Evolutionary conservation across 192 early-diverging fungal genomes (phyloP), one percentile per base, ranked within the genome.

Genomic region (Coemansia sp.): DNA sequence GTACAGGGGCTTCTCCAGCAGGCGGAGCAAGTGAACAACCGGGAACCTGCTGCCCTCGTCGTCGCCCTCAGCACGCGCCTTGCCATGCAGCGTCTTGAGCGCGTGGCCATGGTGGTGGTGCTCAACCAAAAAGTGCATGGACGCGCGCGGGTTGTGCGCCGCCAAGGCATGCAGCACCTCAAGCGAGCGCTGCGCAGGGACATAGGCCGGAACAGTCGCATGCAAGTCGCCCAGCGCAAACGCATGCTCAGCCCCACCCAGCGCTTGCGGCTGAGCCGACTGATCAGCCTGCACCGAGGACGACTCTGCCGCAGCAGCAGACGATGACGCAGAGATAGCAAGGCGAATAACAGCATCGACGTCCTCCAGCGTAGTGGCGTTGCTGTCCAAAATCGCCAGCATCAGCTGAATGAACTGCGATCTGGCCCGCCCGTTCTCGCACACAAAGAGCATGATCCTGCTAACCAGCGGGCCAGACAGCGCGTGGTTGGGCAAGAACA

Each of bases 171-270:
- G 89, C 36, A 99, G 82, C 14, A 90, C 86, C 60, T 96, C 94
- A 11, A 99, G 83, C 72, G 90, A 92, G 18, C 96, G 84, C 66
- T 95, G 93, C 3, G 93, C 91, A 6, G 95, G 90, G n/a, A 97
- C 69, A 60, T 94, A 95, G 0, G 96, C 94, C 0, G 93, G 86
- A 18, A 87, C 85, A 37, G 92, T 91, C 10, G 72, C 39, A 25
- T 69, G 70, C 41, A 84, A 67, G 9, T 68, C 72, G 26, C 71
- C 53, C 43, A 84, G 72, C 36, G 78, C 75, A 69, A 84, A 84
- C 47, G 76, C 65, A 18, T 66, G 73, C 55, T 74, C 73, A 3
- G 70, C 14, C 3, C 55, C 20, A 16, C 38, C 60, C 31, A 12
- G 72, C 71, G 2, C 59, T 56, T 14, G 59, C 72, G 52, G 38